phyloP scores from a whole-genome alignment of 148 eudicot species.

The Simmondsia chinensis region DNA sequence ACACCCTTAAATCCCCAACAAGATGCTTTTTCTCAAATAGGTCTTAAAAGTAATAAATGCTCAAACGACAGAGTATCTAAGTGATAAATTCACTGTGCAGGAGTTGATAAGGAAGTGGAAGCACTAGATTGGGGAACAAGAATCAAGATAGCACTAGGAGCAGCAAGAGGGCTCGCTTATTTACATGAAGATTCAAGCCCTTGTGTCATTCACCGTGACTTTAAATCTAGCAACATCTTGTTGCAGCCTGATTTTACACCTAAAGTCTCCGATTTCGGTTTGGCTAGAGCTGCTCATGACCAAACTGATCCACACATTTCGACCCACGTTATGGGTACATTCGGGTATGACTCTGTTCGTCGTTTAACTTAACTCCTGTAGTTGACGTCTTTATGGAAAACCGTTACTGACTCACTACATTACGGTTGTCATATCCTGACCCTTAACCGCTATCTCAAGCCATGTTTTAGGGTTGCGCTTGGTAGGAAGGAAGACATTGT shows the following conservation, averaged over 20 bases:
- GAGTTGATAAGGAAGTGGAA: slow-evolving; percentile 51
- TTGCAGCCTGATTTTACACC: slow-evolving; percentile 87
- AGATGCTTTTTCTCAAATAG: no score
- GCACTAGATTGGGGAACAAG: slow-evolving; percentile 86
- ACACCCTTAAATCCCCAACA: no score
- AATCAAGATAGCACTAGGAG: slow-evolving; percentile 86
- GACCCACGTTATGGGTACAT: slow-evolving; percentile 96
- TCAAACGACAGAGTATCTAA: no score
- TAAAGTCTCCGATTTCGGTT: slow-evolving; percentile 93
- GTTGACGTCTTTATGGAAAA: no score
- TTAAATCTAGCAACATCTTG: slow-evolving; percentile 95
- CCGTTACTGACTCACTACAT: no score
- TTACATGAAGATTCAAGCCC: slow-evolving; percentile 98
- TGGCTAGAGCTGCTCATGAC: slow-evolving; percentile 72
- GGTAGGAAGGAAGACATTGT: no score
- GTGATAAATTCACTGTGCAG: no score
- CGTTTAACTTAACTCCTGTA: no score
- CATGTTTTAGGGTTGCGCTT: no score
- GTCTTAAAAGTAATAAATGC: no score
- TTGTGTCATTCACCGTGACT: slow-evolving; percentile 94
- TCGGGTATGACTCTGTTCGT: slow-evolving; percentile 77
- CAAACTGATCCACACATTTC: slow-evolving; percentile 66
- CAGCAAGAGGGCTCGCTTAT: slow-evolving; percentile 94
- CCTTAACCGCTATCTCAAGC: no score
- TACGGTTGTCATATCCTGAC: no score